These are phyloP conservation scores for Geotrichum restrictum DNA, from an alignment of 1,139 yeast genomes.

Conservation along the genomic window DNA sequence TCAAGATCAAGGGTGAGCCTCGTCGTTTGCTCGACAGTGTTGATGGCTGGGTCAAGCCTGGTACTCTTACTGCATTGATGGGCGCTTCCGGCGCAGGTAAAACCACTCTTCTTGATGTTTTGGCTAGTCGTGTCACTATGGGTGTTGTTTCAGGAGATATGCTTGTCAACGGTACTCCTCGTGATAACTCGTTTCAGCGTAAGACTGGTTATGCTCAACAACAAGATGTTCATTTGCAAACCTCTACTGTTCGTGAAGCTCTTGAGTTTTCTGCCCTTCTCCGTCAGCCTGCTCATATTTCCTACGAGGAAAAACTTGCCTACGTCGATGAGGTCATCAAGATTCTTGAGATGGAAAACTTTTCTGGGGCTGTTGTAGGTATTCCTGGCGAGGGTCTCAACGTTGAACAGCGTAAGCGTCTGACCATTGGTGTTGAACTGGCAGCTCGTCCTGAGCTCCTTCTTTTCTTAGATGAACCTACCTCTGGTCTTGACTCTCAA, in stretches of 20 bases:
- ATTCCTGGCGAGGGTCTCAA: conserved; percentile 70
- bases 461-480: conserved; percentile 84
- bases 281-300: conserved; percentile 59
- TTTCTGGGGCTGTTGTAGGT: conserved; percentile 82
- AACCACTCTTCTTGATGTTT: conserved; percentile 68
- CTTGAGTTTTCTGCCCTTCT: conserved; percentile 65
- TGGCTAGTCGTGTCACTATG: conserved; percentile 72
- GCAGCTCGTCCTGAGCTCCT: conserved; percentile 83
- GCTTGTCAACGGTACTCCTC: conserved; percentile 65
- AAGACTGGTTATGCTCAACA: conserved; percentile 82
- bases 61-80: conserved; percentile 73
- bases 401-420: conserved; percentile 81
- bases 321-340: conserved; percentile 70
- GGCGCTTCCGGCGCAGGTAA: conserved; percentile 91
- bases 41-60: conserved; percentile 83
- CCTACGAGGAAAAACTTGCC: conserved; percentile 57
- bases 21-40: conserved; percentile 63
- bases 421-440: conserved; percentile 80
- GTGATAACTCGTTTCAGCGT: conserved; percentile 73
- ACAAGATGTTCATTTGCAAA: conserved; percentile 68
- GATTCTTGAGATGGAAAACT: conserved; percentile 65
- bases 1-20: conserved; percentile 55
- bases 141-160: conserved; percentile 75
- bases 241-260: conserved; percentile 81
- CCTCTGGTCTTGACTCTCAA: conserved; percentile 89